Conservation (phyloP, 2,329 filamentous ascomycete genomes). For the Botrytis sinoallii region DNA sequence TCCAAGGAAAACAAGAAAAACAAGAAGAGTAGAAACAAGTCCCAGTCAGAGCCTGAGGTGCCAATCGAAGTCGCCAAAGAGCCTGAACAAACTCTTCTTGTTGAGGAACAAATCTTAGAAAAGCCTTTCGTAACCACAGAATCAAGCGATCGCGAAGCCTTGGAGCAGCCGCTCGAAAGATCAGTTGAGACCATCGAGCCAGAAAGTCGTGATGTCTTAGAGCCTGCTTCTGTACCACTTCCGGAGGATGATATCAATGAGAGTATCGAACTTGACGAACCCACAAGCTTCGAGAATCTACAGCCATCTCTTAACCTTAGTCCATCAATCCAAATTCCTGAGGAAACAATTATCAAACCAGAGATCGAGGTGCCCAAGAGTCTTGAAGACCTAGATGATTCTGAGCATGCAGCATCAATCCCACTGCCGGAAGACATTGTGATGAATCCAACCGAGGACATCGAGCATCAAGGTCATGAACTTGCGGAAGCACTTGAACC, state of each 20-base stretch:
- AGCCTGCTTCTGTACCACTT: background rate
- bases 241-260: background rate
- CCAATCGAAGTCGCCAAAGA: background rate
- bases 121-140: background rate
- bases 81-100: background rate
- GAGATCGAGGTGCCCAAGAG: background rate
- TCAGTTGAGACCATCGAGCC: background rate
- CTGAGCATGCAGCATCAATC: constrained; percentile 2
- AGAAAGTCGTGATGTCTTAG: background rate
- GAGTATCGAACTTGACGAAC: background rate
- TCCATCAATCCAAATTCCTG: background rate
- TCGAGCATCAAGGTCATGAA: background rate
- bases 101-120: background rate
- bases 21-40: background rate
- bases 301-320: background rate
- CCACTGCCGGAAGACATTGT: background rate
- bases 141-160: background rate
- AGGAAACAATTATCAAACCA: background rate
- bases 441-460: background rate
- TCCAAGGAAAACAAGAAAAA: constrained; percentile 1
- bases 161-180: background rate
- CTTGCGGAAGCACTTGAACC: background rate
- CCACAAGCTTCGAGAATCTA: background rate
- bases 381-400: background rate
- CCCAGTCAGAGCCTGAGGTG: background rate